Evolutionary conservation across 1,139 yeast genomes (phyloP), one percentile per base, ranked within the genome.

Genomic region (Scheffersomyces lignicola): DNA sequence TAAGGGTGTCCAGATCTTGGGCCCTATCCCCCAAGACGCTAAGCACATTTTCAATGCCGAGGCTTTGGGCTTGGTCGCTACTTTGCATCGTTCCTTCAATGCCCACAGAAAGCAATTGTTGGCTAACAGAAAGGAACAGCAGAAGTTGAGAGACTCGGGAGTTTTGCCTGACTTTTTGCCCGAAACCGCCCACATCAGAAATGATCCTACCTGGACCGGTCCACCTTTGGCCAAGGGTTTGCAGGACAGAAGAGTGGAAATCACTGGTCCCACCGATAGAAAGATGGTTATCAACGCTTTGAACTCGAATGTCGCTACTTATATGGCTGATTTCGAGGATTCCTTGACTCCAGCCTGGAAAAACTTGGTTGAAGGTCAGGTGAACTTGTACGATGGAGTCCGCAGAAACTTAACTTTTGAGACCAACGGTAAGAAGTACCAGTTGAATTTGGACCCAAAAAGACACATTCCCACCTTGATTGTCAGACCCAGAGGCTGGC

Each of bases 241-340:
- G 44, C 78, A 74, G 47, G 94, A 84, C 68, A 74, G 90, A 66
- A 77, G 81, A 66, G 87, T 72, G 49, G 96, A 88, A 63, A 80
- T 88, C 60, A 88, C 96, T 21, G 96, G 96, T 31, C 96, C 96
- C 21, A 73, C 86, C 37, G 90, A 84, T 60, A 79, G 96, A 49
- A 89, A 89, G 62, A 89, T 89, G 97, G 83, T 89, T 48, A 84
- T 89, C 59, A 89, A 89, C 57, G 97, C 97, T 13, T 76, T 89
- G 56, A 89, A 89, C 67, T 80, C 96, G 4, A 78, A 78, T 39
- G 96, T 89, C 31, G 88, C 85, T 56, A 87, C 96, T 33, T 89
- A 89, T 62, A 89, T 89, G 97, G 83, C 94, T 31, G 97, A 89
- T 66, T 86, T 89, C 51, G 97, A 89, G 64, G 97, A 89, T 66